phyloP scores from a whole-genome alignment of 1,284 basidiomycete genomes.

The Sphagnurus paluster region DNA sequence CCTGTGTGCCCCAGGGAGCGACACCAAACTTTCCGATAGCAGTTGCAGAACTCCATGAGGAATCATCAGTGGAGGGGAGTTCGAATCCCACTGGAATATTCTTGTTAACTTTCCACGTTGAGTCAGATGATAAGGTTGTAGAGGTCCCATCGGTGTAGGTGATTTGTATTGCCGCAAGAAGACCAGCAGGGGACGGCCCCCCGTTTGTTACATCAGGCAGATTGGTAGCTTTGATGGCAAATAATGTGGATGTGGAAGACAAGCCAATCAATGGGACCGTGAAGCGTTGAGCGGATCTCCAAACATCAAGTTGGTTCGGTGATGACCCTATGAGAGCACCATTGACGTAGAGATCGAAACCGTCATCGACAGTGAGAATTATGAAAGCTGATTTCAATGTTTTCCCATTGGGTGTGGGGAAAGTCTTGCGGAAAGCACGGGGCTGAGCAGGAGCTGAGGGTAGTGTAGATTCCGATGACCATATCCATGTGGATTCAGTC shows the following conservation, averaged over 20 bases:
- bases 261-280: constrained; percentile 17
- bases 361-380: constrained; percentile 27
- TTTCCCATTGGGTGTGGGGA: constrained; percentile 25
- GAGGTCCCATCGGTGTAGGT: constrained; percentile 13
- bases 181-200: constrained; percentile 25
- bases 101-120: constrained; percentile 15
- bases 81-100: constrained; percentile 12
- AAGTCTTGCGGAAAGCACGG: constrained; percentile 28
- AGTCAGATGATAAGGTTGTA: constrained; percentile 8
- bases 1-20: constrained; percentile 24
- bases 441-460: constrained; percentile 24
- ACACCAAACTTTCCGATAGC: constrained; percentile 24
- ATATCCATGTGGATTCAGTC: constrained; percentile 29
- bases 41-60: constrained; percentile 23
- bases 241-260: constrained; percentile 18
- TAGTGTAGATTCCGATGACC: constrained; percentile 24
- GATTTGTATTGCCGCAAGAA: constrained; percentile 18
- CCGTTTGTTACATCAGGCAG: constrained; percentile 23
- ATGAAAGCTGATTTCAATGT: constrained; percentile 22
- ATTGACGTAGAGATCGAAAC: constrained; percentile 27
- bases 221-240: constrained; percentile 27
- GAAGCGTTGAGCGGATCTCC: constrained; percentile 27
- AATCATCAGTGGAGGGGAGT: constrained; percentile 17
- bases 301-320: constrained; percentile 17
- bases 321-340: constrained; percentile 23